Evolutionary conservation across 345 rosid species (phyloP), one percentile per base, ranked within the genome.

Genomic region (Populus pruinosa): DNA sequence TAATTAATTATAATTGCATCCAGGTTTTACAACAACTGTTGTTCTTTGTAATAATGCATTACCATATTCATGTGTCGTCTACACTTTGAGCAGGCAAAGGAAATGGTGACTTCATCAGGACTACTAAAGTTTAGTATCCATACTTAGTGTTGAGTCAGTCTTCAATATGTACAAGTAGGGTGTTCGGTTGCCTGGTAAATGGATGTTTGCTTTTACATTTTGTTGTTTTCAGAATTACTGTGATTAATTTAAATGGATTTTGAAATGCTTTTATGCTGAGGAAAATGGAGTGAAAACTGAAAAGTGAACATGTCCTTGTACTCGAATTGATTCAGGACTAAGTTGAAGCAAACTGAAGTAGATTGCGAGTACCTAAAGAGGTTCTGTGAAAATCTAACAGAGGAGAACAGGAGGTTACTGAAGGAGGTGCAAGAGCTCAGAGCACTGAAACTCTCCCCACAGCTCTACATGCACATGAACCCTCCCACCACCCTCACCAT

Each of bases 401-500:
- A 85, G 67, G 98, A 93, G 76, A 93, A 93, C 80, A 76, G 90
- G 64, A 83, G 95, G 84, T 65, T 93, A 79, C 98, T 89, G 47
- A 93, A 92, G 86, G 98, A 93, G 81, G 97, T 89, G 65, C 91
- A 87, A 70, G 98, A 92, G 87, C 91, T 93, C 18, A 84, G 98
- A 67, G 91, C 97, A 62, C 78, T 93, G 72, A 93, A 91, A 81
- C 95, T 90, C 10, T 91, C 98, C 17, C 97, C 97, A 0, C 91
- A 90, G 70, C 86, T 93, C 38, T 87, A 93, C 87, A 92, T 88
- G 97, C 93, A 88, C 56, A 88, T 93, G 92, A 90, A 86, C 68
- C 98, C 98, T 70, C 98, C 97, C 21, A 93, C 98, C 2, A 93
- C 97, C 12, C 92, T 92, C 74, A 90, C 94, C 5, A 89, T 91